Evolutionary conservation across 306 rosid genomes (phyloP), one percentile per base, ranked within the genome.

Genomic region (Vicia villosa): DNA sequence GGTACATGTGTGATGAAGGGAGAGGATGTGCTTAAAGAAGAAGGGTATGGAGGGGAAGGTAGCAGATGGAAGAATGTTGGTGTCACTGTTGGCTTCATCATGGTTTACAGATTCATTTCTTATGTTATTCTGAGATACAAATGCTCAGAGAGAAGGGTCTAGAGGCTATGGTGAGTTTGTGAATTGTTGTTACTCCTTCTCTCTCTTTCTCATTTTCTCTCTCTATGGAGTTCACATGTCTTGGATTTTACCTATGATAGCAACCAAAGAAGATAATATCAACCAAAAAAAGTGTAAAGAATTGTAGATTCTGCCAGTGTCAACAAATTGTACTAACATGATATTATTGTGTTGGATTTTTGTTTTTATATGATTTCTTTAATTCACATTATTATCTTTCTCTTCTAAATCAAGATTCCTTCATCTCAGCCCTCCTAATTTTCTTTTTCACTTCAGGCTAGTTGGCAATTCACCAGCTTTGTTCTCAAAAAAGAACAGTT

Each of bases 41-140:
- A 80, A 80, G 98, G 97, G 6, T 90, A 84, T 15, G 97, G 89
- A 1, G 97, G 86, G 16, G 94, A 85, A 43, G 80, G 83, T 45
- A 82, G 86, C 21, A 77, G 91, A 81, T 88, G 97, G 97, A 86
- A 85, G 68, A 90, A 90, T 70, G 82, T 94, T 30, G 83, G 83
- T 38, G 88, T 88, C 50, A 94, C 90, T 83, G 86, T 94, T 40
- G 77, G 90, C 64, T 94, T 90, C 88, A 83, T 90, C 70, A 74
- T 94, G 82, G 28, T 94, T 68, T 94, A 86, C 89, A 90, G 97
- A 87, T 90, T 94, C 75, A 80, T 88, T 80, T 90, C 98, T 70
- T 94, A 94, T 66, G 90, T 84, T 46, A 81, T 94, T 80, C 92
- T 94, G 26, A 82, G 96, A 82, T 88, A 79, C 77, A 86, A 88